Evolutionary conservation across 2,329 filamentous ascomycete species (phyloP).

Genomic region (Fusarium sororula): DNA sequence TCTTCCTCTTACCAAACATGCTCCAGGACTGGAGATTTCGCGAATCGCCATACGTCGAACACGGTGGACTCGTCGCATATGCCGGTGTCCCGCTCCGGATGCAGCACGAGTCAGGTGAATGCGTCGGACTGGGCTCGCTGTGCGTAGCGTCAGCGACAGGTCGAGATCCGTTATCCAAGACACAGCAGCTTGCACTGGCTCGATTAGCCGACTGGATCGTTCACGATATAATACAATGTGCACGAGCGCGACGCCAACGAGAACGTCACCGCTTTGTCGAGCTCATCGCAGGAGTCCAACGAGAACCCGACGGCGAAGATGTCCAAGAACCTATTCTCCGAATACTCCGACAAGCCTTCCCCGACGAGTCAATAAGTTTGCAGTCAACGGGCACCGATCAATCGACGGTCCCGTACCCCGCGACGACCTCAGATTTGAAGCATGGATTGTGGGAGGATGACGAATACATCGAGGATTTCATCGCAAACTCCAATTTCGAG

Average conservation of each 20-base stretch:
- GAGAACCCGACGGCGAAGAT: constrained; percentile 28
- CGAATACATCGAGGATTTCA: constrained; percentile 50
- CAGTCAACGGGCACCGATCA: constrained; percentile 37
- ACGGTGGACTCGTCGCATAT: constrained; percentile 52
- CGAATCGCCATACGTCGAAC: constrained; percentile 51
- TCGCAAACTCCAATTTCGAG: constrained; percentile 48
- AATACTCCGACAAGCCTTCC: constrained; percentile 47
- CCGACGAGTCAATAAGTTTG: constrained; percentile 44
- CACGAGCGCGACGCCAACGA: constrained; percentile 49
- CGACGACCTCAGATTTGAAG: constrained; percentile 45
- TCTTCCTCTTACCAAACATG: constrained; percentile 55
- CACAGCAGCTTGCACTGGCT: constrained; percentile 40
- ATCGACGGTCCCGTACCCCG: constrained; percentile 39
- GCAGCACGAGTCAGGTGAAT: constrained; percentile 51
- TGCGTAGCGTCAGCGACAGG: constrained; percentile 53
- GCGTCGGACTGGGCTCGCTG: constrained; percentile 52
- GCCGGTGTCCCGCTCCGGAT: constrained; percentile 53
- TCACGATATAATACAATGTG: constrained; percentile 52
- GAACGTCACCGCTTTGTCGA: constrained; percentile 51
- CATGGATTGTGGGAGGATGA: constrained; percentile 56
- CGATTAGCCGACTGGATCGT: constrained; percentile 48
- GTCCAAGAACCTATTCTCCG: constrained; percentile 39
- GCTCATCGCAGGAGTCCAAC: constrained; percentile 42
- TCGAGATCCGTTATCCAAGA: constrained; percentile 45
- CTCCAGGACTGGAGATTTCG: constrained; percentile 55